Evolutionary conservation across 2,329 filamentous ascomycete genomes (phyloP).

Genomic region (Thermoascus crustaceus): DNA sequence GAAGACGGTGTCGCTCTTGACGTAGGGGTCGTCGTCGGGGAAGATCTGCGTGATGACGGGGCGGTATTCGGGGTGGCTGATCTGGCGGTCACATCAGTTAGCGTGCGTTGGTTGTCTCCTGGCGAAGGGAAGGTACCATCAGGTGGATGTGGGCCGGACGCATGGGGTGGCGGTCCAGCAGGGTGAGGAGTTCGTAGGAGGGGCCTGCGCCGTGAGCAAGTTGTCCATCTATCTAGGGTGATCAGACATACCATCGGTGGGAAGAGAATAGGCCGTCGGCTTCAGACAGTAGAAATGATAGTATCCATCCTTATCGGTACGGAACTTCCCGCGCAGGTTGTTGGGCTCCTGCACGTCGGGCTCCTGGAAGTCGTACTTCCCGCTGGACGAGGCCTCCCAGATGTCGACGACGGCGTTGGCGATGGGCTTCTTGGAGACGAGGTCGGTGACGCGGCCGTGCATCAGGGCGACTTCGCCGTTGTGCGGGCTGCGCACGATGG

Average conservation of each 20-base stretch:
- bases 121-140: slow-evolving; percentile 24
- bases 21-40: slow-evolving; percentile 50
- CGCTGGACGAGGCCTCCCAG: slow-evolving; percentile 69
- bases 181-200: slow-evolving; percentile 44
- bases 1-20: slow-evolving; percentile 52
- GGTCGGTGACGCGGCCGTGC: slow-evolving; percentile 60
- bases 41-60: slow-evolving; percentile 52
- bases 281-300: slow-evolving; percentile 68
- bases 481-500: slow-evolving; percentile 57
- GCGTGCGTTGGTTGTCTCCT: too few species aligned
- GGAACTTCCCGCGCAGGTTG: slow-evolving; percentile 71
- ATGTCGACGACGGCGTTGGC: slow-evolving; percentile 64
- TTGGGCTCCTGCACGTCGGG: slow-evolving; percentile 61
- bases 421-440: slow-evolving; percentile 59
- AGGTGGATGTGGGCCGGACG: slow-evolving; percentile 55
- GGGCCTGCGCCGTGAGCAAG: slow-evolving; percentile 35
- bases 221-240: too few species aligned
- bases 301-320: slow-evolving; percentile 59
- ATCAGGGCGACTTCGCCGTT: slow-evolving; percentile 56
- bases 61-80: slow-evolving; percentile 48
- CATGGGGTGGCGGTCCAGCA: slow-evolving; percentile 52
- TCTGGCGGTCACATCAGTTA: slow-evolving; percentile 7
- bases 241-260: slow-evolving; percentile 45
- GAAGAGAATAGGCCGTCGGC: slow-evolving; percentile 65
- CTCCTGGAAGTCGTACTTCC: slow-evolving; percentile 70